Conservation (phyloP, 805 yeast species). For the Spathaspora passalidarum region DNA sequence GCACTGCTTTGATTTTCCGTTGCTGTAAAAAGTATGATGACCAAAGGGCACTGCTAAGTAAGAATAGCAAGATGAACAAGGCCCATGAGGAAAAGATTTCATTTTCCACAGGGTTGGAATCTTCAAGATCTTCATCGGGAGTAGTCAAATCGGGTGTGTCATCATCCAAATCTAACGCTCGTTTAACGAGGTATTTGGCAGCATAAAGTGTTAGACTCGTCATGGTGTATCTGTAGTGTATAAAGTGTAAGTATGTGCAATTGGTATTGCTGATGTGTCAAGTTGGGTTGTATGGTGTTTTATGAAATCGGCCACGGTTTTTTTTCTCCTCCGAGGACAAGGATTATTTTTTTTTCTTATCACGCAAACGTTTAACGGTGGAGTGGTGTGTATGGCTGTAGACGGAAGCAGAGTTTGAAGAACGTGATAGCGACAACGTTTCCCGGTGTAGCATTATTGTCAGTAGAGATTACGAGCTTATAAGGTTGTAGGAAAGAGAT, state of each 20-base stretch:
- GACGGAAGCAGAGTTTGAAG: no score
- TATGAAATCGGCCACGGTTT: no score
- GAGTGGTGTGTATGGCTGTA: no score
- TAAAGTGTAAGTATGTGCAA: no score
- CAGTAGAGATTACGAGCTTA: no score
- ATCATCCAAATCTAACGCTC: slow-evolving; percentile 37
- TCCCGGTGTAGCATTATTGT: no score
- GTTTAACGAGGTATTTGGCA: slow-evolving; percentile 26
- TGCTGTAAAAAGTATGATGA: slow-evolving; percentile 91
- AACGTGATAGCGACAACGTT: no score
- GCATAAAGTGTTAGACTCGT: slow-evolving; percentile 23
- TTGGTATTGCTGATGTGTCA: neutral
- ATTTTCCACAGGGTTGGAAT: slow-evolving; percentile 81
- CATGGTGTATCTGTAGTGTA: slow-evolving; percentile 18
- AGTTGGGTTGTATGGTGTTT: neutral
- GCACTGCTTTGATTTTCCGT: slow-evolving; percentile 89
- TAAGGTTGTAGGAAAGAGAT: no score
- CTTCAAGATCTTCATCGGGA: slow-evolving; percentile 56
- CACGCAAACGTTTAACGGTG: no score
- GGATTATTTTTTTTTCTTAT: no score
- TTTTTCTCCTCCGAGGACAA: no score
- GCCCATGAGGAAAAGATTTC: slow-evolving; percentile 99
- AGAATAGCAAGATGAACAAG: slow-evolving; percentile 73
- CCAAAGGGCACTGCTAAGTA: slow-evolving; percentile 89
- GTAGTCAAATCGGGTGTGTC: slow-evolving; percentile 38